Conservation (phyloP, 2,329 filamentous ascomycete species). For the Lachnellula arida region DNA sequence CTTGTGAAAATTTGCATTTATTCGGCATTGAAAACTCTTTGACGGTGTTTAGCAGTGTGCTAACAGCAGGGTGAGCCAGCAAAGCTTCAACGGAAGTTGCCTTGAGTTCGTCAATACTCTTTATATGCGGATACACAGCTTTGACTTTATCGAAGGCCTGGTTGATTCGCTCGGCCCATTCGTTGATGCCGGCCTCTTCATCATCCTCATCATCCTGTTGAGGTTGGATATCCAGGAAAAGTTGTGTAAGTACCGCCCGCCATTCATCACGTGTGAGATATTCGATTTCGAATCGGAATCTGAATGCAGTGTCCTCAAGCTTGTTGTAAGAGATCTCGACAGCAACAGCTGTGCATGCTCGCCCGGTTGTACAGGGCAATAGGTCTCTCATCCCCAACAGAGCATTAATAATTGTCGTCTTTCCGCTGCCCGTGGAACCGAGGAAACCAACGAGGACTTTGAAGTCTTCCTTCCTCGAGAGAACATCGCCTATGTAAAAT, state of each 20-base stretch:
- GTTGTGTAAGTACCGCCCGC: constrained; percentile 9
- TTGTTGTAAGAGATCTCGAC: constrained; percentile 18
- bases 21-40: neutral
- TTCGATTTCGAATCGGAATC: constrained; percentile 7
- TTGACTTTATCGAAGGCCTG: neutral
- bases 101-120: neutral
- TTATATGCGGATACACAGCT: neutral
- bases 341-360: constrained; percentile 18
- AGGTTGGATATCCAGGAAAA: constrained; percentile 11
- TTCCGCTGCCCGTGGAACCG: constrained; percentile 56
- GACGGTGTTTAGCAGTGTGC: constrained; percentile 5
- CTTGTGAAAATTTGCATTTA: constrained; percentile 1
- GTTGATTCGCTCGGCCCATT: neutral
- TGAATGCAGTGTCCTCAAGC: neutral
- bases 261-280: constrained; percentile 14
- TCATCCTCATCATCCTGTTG: neutral
- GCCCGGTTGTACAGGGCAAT: constrained; percentile 6
- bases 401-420: constrained; percentile 59
- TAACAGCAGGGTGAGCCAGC: neutral
- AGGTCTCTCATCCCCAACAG: constrained; percentile 30
- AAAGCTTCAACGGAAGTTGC: neutral
- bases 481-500: constrained; percentile 8
- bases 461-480: constrained; percentile 4
- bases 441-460: constrained; percentile 38
- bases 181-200: neutral